Evolutionary conservation across 164 flowering plant species (phyloP).

Genomic region (Buxus sempervirens): DNA sequence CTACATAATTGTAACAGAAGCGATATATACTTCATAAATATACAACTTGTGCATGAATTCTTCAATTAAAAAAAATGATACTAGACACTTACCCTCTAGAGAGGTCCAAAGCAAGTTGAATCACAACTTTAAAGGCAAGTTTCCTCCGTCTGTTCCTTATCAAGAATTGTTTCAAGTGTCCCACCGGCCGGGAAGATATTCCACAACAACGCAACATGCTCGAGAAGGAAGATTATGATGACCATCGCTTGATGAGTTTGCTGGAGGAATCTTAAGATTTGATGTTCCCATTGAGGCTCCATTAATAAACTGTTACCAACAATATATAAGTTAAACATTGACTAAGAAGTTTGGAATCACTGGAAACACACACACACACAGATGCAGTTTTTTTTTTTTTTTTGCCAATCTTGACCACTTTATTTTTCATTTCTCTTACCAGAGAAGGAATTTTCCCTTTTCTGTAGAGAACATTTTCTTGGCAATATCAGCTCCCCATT

Average conservation of each 20-base stretch:
- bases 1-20: conserved; percentile 19
- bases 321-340: not conserved
- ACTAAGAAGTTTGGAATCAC: not conserved
- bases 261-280: conserved; percentile 64
- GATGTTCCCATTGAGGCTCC: conserved; percentile 96
- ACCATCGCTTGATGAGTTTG: conserved; percentile 26
- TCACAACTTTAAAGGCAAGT: conserved; percentile 57
- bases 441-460: too few species aligned
- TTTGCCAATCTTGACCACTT: too few species aligned
- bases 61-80: not conserved
- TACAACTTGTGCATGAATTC: not conserved
- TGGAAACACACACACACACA: not conserved
- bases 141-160: conserved; percentile 54
- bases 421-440: too few species aligned
- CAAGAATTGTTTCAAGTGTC: conserved; percentile 55
- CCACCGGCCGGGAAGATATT: conserved; percentile 85
- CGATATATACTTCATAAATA: not conserved
- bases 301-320: conserved; percentile 56
- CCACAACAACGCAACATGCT: conserved; percentile 95
- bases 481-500: too few species aligned
- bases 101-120: conserved; percentile 76
- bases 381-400: too few species aligned
- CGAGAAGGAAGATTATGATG: conserved; percentile 46
- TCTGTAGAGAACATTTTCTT: too few species aligned
- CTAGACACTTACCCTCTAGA: conserved; percentile 56